Evolutionary conservation across 148 eudicot species (phyloP).

Genomic region (Vaccinium macrocarpon): DNA sequence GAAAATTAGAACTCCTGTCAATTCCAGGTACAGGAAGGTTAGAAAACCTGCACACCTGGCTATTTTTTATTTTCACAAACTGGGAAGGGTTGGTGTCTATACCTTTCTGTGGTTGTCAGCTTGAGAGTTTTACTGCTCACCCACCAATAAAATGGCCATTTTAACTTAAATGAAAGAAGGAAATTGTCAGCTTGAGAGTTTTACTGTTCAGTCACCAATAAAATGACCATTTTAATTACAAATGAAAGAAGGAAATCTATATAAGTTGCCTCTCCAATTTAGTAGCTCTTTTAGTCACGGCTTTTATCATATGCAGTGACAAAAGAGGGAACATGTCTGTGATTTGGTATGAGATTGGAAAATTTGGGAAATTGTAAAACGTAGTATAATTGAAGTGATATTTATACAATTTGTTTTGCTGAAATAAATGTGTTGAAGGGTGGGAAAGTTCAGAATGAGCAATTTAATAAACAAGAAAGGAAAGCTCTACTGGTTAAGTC

Average conservation of each 20-base stretch:
- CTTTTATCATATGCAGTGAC: neutral
- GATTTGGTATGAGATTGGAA: neutral
- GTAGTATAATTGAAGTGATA: neutral
- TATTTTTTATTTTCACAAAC: neutral
- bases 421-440: neutral
- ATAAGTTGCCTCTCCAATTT: neutral
- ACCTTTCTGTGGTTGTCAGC: neutral
- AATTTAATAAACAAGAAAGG: neutral
- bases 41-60: neutral
- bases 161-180: neutral
- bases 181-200: neutral
- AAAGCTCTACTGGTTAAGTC: neutral
- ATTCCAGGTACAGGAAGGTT: neutral
- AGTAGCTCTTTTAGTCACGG: neutral
- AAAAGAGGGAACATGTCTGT: neutral
- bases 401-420: neutral
- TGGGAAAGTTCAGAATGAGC: neutral
- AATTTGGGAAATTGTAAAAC: neutral
- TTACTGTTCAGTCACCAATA: neutral
- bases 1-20: neutral
- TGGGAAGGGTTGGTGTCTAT: neutral
- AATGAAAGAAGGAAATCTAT: neutral
- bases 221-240: neutral
- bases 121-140: neutral
- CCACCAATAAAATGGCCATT: neutral